A percentile compares a stretch with the other conserved stretches of the same genome.
Conservation (phyloP, 1,284 basidiomycete species). For the Cryptococcus jaspeensis region DNA sequence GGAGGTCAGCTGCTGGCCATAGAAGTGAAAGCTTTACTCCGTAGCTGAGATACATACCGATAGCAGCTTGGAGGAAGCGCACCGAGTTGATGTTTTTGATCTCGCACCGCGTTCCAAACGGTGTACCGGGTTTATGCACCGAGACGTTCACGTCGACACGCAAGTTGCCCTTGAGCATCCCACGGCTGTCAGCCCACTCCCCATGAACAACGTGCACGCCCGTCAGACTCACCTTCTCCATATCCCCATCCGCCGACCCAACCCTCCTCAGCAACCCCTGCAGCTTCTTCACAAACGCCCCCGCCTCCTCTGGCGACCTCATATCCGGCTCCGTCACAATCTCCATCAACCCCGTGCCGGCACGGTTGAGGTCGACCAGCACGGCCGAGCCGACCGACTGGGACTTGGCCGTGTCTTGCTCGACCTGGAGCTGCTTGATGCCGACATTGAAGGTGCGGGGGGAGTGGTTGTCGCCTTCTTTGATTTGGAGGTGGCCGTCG, state of each 20-base stretch:
- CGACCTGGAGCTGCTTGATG: constrained; percentile 92
- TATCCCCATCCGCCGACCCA: constrained; percentile 90
- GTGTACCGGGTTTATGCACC: constrained; percentile 64
- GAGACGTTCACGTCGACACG: constrained; percentile 97
- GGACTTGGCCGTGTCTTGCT: constrained; percentile 98
- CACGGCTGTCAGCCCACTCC: no score
- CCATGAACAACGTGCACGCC: no score
- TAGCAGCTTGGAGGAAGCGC: constrained; percentile 79
- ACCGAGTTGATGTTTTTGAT: constrained; percentile 97
- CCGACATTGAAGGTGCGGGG: constrained; percentile 58
- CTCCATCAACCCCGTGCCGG: constrained; percentile 87
- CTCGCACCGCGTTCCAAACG: constrained; percentile 84
- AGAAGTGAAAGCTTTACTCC: no score
- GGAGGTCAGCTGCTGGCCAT: neutral
- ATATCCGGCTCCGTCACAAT: constrained; percentile 95
- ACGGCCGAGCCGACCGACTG: constrained; percentile 63
- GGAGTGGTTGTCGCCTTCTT: constrained; percentile 44
- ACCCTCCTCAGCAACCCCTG: constrained; percentile 79
- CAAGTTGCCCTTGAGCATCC: constrained; percentile 69
- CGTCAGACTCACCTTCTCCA: constrained; percentile 73
- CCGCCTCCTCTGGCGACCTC: constrained; percentile 86
- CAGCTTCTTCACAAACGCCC: constrained; percentile 78
- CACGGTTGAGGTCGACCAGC: constrained; percentile 84
- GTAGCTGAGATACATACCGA: constrained; percentile 61
- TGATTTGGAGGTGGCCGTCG: constrained; percentile 63